A percentile compares a stretch with the other conserved stretches of the same genome.
Conservation (phyloP, 2,329 filamentous ascomycete species). For the Graphilbum sp. region DNA sequence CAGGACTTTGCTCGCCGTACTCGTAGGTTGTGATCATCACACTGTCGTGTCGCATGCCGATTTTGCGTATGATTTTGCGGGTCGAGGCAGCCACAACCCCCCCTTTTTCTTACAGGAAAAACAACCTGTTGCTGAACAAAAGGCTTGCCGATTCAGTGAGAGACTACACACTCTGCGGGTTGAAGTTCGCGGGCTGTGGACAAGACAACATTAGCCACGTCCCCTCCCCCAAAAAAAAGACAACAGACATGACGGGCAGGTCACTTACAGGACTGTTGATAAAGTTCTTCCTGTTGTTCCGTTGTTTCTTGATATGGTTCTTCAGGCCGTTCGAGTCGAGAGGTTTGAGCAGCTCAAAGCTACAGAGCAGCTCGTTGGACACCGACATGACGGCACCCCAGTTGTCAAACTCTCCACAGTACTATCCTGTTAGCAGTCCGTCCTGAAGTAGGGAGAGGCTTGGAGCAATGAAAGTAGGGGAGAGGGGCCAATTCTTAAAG, state of each 20-base stretch:
- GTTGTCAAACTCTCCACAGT: conserved; percentile 97
- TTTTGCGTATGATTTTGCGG: too few species aligned
- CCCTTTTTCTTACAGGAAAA: too few species aligned
- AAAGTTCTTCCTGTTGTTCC: conserved; percentile 88
- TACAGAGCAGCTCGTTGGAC: conserved; percentile 81
- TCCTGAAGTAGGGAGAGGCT: too few species aligned
- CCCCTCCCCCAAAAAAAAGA: background rate
- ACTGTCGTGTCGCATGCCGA: too few species aligned
- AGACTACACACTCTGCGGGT: conserved; percentile 42
- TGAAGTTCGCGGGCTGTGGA: conserved; percentile 33
- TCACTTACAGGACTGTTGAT: conserved; percentile 82
- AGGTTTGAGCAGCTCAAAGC: conserved; percentile 91
- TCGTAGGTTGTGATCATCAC: too few species aligned
- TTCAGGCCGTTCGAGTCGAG: conserved; percentile 92
- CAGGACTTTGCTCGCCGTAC: too few species aligned
- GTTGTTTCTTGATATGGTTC: conserved; percentile 96
- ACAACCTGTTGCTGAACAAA: too few species aligned
- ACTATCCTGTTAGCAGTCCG: conserved; percentile 45
- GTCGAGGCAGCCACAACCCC: too few species aligned
- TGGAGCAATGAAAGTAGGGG: too few species aligned
- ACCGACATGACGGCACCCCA: conserved; percentile 99
- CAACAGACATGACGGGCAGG: background rate
- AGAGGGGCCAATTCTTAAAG: background rate
- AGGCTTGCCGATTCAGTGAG: too few species aligned
- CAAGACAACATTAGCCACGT: too few species aligned